Percentiles rank a stretch among this genome's conserved stretches.
phyloP scores from a whole-genome alignment of 2,329 filamentous ascomycete species.

The Botryotinia convoluta region DNA sequence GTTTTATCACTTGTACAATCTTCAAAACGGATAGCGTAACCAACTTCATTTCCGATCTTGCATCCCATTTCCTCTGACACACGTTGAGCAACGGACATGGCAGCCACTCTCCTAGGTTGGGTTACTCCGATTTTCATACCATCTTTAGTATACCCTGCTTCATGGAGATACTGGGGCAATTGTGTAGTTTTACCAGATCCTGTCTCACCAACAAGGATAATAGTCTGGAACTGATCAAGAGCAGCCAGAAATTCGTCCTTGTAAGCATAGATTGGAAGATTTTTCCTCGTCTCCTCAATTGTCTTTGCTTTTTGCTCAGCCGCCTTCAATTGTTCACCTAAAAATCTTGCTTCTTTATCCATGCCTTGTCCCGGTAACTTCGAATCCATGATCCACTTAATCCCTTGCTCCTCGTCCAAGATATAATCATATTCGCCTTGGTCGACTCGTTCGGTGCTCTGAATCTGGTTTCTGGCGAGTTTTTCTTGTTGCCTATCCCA shows the following conservation, averaged over 20 bases:
- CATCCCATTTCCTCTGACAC: constrained; percentile 92
- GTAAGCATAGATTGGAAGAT: constrained; percentile 84
- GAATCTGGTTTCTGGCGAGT: constrained; percentile 85
- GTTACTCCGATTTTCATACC: constrained; percentile 89
- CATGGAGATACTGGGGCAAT: constrained; percentile 87
- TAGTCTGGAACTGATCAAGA: constrained; percentile 77
- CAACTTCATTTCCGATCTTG: constrained; percentile 87
- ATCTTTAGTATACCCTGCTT: constrained; percentile 82
- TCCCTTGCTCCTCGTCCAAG: constrained; percentile 83
- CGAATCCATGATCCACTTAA: constrained; percentile 78
- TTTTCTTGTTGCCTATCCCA: constrained; percentile 90
- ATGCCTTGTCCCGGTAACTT: constrained; percentile 67
- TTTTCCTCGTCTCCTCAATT: constrained; percentile 89
- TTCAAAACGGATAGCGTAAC: constrained; percentile 93
- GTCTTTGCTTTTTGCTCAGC: constrained; percentile 84
- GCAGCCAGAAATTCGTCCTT: constrained; percentile 84
- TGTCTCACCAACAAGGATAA: constrained; percentile 93
- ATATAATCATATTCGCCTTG: constrained; percentile 89
- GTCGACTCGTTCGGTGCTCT: constrained; percentile 69
- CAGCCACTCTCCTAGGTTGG: constrained; percentile 90
- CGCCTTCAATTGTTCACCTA: constrained; percentile 79
- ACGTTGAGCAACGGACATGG: constrained; percentile 95
- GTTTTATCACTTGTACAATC: constrained; percentile 90
- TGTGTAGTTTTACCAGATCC: constrained; percentile 96
- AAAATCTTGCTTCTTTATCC: constrained; percentile 73